Conservation (phyloP, 257 asterid genomes). For the Fraxinus americana region DNA sequence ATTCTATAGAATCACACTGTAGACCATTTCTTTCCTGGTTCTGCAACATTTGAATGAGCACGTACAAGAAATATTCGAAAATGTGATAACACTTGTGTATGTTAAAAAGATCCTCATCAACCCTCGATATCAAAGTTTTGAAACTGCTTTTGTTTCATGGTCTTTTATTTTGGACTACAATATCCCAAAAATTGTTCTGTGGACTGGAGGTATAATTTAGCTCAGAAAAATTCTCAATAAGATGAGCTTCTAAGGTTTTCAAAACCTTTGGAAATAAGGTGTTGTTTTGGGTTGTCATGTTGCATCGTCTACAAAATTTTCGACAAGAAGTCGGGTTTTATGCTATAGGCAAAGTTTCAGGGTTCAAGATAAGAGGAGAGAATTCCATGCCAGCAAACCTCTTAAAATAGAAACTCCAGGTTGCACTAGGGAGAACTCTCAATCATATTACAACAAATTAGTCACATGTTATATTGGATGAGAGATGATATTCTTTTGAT, state of each 20-base stretch:
- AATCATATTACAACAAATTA: background rate
- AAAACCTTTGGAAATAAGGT: background rate
- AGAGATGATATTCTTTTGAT: background rate
- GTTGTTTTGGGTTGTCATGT: background rate
- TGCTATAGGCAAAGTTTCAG: background rate
- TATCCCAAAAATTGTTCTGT: background rate
- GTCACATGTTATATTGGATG: background rate
- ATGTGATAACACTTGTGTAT: background rate
- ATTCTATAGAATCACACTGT: background rate
- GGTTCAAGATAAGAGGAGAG: background rate
- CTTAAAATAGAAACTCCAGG: background rate
- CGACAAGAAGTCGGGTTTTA: background rate
- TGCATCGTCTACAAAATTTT: background rate
- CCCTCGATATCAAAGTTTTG: background rate
- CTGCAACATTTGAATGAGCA: background rate
- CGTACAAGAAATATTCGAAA: too few relatives aligned
- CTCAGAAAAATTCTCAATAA: background rate
- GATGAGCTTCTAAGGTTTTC: background rate
- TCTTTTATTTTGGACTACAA: background rate
- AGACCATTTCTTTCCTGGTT: background rate
- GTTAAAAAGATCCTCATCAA: background rate
- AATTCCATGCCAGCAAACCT: background rate
- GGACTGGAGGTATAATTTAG: background rate
- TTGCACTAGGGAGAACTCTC: background rate
- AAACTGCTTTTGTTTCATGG: background rate